Percentiles rank a stretch among this genome's conserved stretches.
Conservation (phyloP, 768 basidiomycete species). For the Pisolithus orientalis region DNA sequence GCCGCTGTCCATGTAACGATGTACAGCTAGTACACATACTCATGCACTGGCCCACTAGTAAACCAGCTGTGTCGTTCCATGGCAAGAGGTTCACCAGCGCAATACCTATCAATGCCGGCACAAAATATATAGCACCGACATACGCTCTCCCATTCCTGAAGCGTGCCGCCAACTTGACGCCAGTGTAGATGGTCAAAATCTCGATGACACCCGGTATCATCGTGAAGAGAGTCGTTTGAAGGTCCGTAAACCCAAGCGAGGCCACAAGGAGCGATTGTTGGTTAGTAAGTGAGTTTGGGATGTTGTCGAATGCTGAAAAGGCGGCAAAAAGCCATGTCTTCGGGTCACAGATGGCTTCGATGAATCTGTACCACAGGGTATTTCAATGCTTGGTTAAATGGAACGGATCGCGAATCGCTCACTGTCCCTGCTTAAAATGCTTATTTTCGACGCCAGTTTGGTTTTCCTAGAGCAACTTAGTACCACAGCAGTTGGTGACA, state of each 20-base stretch:
- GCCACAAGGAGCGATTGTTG: constrained; percentile 60
- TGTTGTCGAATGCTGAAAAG: constrained; percentile 52
- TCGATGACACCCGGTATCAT: constrained; percentile 62
- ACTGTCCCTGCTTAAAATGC: constrained; percentile 76
- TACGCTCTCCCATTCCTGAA: constrained; percentile 57
- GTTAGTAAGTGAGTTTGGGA: constrained; percentile 64
- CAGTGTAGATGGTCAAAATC: constrained; percentile 65
- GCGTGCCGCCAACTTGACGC: constrained; percentile 51
- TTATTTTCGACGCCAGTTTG: constrained; percentile 84
- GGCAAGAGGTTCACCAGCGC: constrained; percentile 60
- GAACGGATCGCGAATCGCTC: constrained; percentile 17
- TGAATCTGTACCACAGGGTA: constrained; percentile 38
- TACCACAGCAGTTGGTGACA: neutral
- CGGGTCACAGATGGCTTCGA: constrained; percentile 59
- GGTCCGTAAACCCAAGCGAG: constrained; percentile 55
- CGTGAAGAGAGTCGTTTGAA: constrained; percentile 65
- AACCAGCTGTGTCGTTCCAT: constrained; percentile 58
- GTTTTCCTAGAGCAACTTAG: constrained; percentile 40
- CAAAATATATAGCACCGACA: constrained; percentile 50
- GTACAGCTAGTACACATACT: constrained; percentile 44
- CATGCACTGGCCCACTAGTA: constrained; percentile 39
- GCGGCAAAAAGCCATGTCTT: constrained; percentile 77
- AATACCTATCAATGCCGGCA: constrained; percentile 61
- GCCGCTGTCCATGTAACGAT: neutral
- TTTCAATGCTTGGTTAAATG: neutral